phyloP scores from a whole-genome alignment of 768 basidiomycete species.

The Sistotremastrum suecicum region DNA sequence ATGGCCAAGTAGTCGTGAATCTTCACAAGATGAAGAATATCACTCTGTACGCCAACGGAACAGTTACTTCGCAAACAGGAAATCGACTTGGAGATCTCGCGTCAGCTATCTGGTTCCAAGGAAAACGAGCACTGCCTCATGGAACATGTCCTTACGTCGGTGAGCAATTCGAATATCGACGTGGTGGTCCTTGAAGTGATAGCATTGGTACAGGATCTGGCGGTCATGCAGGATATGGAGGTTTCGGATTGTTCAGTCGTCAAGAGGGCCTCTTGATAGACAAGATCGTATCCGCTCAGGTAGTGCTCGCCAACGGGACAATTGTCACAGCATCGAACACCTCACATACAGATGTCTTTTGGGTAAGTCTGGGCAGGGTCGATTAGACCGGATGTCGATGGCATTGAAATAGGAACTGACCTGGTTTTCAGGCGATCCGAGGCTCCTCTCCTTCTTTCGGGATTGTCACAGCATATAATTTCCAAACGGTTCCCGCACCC shows the following conservation, averaged over 20 bases:
- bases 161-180: conserved; percentile 3
- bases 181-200: conserved; percentile 20
- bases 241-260: conserved; percentile 34
- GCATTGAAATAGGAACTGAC: no score
- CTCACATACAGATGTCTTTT: conserved; percentile 34
- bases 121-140: conserved; percentile 31
- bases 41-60: conserved; percentile 19
- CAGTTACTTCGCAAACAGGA: conserved; percentile 28
- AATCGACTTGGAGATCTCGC: conserved; percentile 34
- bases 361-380: conserved; percentile 18
- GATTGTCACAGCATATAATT: conserved; percentile 11
- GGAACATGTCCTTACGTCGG: conserved; percentile 31
- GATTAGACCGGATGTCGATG: no score
- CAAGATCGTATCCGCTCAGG: conserved; percentile 14
- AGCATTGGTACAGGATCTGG: conserved; percentile 20
- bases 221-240: conserved; percentile 19
- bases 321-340: conserved; percentile 23
- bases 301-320: conserved; percentile 27
- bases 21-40: conserved; percentile 26
- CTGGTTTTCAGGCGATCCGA: no score
- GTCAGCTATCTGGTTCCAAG: conserved; percentile 21
- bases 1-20: conserved; percentile 33
- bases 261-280: conserved; percentile 40
- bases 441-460: no score
- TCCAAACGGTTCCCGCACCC: conserved; percentile 12